These are phyloP conservation scores for Lotmaria passim DNA, from an alignment of 208 protist genomes.

Conservation along the genomic window DNA sequence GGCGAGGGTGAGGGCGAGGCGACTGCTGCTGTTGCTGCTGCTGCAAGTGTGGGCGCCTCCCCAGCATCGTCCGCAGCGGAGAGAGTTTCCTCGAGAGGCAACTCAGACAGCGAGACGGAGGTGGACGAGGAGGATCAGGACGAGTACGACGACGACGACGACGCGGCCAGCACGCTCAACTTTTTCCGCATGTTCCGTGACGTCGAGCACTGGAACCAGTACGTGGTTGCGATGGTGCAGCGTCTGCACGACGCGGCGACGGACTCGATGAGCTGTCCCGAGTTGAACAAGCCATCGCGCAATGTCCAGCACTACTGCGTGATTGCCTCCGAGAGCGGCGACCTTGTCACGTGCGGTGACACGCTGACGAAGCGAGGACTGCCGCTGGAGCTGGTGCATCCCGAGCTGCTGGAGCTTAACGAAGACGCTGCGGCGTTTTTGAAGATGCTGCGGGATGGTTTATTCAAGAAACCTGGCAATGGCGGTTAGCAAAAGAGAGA, in stretches of 20 bases:
- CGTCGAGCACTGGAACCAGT: conserved; percentile 72
- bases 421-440: conserved; percentile 36
- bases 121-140: conserved; percentile 25
- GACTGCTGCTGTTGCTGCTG: neutral
- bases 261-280: neutral
- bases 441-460: conserved; percentile 36
- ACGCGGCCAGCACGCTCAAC: conserved; percentile 26
- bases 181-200: conserved; percentile 88
- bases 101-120: neutral
- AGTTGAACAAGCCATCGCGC: conserved; percentile 30
- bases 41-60: too few relatives aligned
- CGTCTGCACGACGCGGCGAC: conserved; percentile 26
- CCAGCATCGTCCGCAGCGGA: too few relatives aligned
- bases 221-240: conserved; percentile 55
- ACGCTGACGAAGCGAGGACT: conserved; percentile 64
- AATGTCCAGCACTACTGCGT: conserved; percentile 65
- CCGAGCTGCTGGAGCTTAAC: conserved; percentile 56
- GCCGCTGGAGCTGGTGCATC: conserved; percentile 71
- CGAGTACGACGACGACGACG: conserved; percentile 27
- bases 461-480: conserved; percentile 22
- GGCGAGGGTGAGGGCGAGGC: neutral
- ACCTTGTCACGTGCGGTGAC: conserved; percentile 59
- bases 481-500: neutral
- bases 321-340: conserved; percentile 62
- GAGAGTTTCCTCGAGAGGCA: neutral